Evolutionary conservation across 1,284 basidiomycete genomes (phyloP), one percentile per base, ranked within the genome.

Genomic region (Apiotrichum mycotoxinovorans): DNA sequence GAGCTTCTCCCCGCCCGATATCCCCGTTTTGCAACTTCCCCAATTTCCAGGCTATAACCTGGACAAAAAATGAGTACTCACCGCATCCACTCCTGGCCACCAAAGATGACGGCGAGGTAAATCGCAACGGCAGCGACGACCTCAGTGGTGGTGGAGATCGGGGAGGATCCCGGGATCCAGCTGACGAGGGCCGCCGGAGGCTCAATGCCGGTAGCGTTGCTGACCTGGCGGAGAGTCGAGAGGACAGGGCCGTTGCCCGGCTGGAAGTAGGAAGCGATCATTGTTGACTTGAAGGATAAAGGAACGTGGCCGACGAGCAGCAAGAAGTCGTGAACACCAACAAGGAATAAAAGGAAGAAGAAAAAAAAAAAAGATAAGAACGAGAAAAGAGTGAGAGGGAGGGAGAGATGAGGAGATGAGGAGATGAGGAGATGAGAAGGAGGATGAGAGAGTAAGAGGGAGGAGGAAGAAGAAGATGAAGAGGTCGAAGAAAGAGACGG

Each of bases 51-150:
- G n/a, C n/a, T n/a, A n/a, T n/a, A n/a, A 30, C 30, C 30, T 5
- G 7, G 12, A 5, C 30, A 30, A 30, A 20, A 41, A 11, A 38
- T n/a, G 9, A 18, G 40, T 20, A 77, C 77, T 64, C 54, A 79
- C 77, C 84, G 89, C 93, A 97, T 97, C 69, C 90, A 77, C 67
- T 85, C 85, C 69, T 87, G 87, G 44, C 89, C 84, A 62, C 89
- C 85, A 72, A 98, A 98, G 76, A 98, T 87, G 80, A 88, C 80
- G 73, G 84, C 85, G 65, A 98, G 85, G 82, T 98, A 98, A 56
- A 83, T 83, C 34, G 78, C 82, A 62, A 98, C 83, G 22, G 87
- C 80, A 20, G 83, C 78, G 47, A 84, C 76, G 59, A 96, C 93
- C 63, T 83, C 81, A 62, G 84, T 82, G 56, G 84, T 79, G 12